Evolutionary conservation across 1,139 yeast genomes (phyloP).

Genomic region (Diutina pseudorugosa): DNA sequence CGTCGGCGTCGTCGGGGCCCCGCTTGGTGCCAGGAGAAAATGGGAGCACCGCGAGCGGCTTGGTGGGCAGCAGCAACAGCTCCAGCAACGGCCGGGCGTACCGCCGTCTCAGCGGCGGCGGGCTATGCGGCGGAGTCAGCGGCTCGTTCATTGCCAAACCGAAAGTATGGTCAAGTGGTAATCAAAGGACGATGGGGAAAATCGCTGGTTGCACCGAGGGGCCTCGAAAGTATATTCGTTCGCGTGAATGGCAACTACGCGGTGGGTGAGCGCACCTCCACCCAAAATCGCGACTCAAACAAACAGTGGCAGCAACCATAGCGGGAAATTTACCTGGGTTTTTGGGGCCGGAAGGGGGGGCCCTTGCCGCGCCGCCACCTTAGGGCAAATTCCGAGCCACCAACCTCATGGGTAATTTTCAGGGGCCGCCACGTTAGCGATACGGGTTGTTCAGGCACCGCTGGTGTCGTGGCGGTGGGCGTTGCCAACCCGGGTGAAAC

Average conservation of each 20-base stretch:
- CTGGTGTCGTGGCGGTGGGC: too few species aligned
- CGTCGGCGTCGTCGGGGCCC: neutral
- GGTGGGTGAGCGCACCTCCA: neutral
- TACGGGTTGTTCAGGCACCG: too few species aligned
- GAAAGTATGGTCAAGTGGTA: too few species aligned
- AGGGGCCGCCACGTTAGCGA: too few species aligned
- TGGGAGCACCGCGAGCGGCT: neutral
- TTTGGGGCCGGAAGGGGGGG: too few species aligned
- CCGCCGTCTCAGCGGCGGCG: neutral
- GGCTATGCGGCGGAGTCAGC: neutral
- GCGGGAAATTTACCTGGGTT: neutral
- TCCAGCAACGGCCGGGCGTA: neutral
- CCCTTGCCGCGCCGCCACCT: too few species aligned
- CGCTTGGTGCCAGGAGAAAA: conserved; percentile 3
- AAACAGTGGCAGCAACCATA: neutral
- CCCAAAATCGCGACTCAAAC: neutral
- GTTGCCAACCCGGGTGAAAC: neutral
- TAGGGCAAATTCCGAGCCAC: too few species aligned
- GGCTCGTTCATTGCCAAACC: neutral
- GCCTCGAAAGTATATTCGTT: neutral
- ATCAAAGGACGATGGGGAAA: neutral
- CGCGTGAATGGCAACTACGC: neutral
- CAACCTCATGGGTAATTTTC: too few species aligned
- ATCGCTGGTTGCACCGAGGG: neutral
- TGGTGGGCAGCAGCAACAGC: neutral